Evolutionary conservation across 2,329 filamentous ascomycete genomes (phyloP), one percentile per base, ranked within the genome.

Genomic region (Sarocladium brachiariae): DNA sequence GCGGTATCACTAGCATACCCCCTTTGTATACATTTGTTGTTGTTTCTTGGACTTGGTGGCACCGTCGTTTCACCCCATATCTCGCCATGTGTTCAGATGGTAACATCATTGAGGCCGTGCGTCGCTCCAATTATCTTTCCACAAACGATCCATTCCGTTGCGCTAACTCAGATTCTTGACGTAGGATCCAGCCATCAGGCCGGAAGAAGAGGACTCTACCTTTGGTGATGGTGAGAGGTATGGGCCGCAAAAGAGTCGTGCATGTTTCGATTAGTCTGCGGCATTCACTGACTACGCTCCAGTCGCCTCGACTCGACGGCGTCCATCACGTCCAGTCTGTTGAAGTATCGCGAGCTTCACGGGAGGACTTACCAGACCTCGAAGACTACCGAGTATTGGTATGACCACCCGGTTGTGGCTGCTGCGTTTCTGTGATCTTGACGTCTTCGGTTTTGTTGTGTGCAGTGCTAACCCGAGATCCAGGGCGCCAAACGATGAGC

Each of bases 311-410:
- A 39, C 37, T 53, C 55, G 10, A 62, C 61, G n/a, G 59, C 58
- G 4, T 65, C 63, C 2, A 39, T 65, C 14, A 53, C 58, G 0
- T 60, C 58, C 8, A 58, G 56, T 50, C 62, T 65, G 19, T 52
- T 65, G 10, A 50, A 58, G 2, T 65, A 63, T 53, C 56, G 62
- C n/a, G 58, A 56, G 7, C 51, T 65, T 18, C 53, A 63, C 18
- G 63, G 63, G 14, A 54, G 63, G 8, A 62, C 58, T 5, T 65
- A 59, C 47, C 63, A 65, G 51, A 57, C 54, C 39, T 61, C 49
- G 33, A 52, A 50, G 47, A 54, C 50, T 9, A 54, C 55, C 7
- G 57, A 56, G 31, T 59, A 58, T 47, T 59, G 58, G 56, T 53
- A 49, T n/a, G 30, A 33, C 18, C 4, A 31, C 18, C 13, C 11